Conservation (phyloP, 2,329 filamentous ascomycete genomes). For the Ceratocystis alfenasii region DNA sequence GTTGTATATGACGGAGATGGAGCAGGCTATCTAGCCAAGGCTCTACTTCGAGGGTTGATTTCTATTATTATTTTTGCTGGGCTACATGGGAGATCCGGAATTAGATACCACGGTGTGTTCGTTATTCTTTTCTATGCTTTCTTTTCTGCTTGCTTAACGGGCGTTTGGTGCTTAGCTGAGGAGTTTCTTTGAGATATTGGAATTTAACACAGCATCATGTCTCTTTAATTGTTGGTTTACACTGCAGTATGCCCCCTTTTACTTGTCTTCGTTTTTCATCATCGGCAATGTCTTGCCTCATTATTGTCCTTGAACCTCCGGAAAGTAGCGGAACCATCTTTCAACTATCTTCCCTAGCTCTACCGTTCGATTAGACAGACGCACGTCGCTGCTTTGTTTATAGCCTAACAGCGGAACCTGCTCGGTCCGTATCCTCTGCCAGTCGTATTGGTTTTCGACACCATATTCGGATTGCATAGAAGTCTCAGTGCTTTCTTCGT, state of each 20-base stretch:
- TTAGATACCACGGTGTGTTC: constrained; percentile 5
- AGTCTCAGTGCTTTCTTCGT: neutral
- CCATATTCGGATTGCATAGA: neutral
- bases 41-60: neutral
- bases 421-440: constrained; percentile 5
- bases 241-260: constrained; percentile 12
- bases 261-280: constrained; percentile 1
- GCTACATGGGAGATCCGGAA: neutral
- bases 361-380: constrained; percentile 18
- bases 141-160: constrained; percentile 11
- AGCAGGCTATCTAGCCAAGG: constrained; percentile 55
- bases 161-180: constrained; percentile 7
- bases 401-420: constrained; percentile 21
- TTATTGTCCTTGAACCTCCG: neutral
- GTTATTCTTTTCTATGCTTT: constrained; percentile 16
- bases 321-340: constrained; percentile 17
- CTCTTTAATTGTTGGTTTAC: constrained; percentile 13
- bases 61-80: constrained; percentile 6
- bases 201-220: neutral
- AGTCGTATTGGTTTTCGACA: neutral
- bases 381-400: constrained; percentile 17
- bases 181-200: constrained; percentile 5
- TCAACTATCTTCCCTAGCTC: neutral
- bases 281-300: neutral
- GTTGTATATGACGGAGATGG: constrained; percentile 97